These are phyloP conservation scores for Hypoxylon sp. DNA, from an alignment of 2,329 filamentous ascomycete genomes.

Conservation along the genomic window DNA sequence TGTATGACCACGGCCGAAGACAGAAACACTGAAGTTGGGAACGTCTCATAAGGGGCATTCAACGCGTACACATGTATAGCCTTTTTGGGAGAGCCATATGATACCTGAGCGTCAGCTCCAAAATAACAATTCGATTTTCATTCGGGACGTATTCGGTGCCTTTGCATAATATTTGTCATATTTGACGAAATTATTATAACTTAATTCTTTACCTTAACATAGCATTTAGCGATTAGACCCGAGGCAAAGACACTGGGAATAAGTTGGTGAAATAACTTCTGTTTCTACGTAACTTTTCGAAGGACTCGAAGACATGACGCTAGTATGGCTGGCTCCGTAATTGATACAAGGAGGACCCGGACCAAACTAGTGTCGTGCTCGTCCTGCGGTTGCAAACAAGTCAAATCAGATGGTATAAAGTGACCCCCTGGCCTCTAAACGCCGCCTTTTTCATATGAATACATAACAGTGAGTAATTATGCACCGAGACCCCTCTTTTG, in stretches of 20 bases:
- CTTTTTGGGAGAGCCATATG: slow-evolving; percentile 30
- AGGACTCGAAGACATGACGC: slow-evolving; percentile 5
- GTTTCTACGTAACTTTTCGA: neutral
- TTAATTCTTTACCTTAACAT: neutral
- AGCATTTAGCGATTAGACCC: neutral
- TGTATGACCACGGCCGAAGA: neutral
- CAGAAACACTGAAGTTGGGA: neutral
- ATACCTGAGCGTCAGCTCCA: slow-evolving; percentile 39
- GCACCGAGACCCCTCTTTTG: slow-evolving; percentile 69
- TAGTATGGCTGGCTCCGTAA: slow-evolving; percentile 20
- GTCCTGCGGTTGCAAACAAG: slow-evolving; percentile 19
- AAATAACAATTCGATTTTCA: slow-evolving; percentile 26
- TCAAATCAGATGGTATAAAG: slow-evolving; percentile 44
- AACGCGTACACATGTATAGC: slow-evolving; percentile 28
- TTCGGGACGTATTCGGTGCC: slow-evolving; percentile 5
- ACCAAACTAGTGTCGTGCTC: neutral
- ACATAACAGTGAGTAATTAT: slow-evolving; percentile 41
- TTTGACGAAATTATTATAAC: slow-evolving; percentile 6
- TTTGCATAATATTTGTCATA: neutral
- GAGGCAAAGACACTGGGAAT: neutral
- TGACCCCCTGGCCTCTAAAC: slow-evolving; percentile 41
- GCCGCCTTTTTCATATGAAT: slow-evolving; percentile 41
- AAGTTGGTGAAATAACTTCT: neutral
- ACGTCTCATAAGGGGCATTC: slow-evolving; percentile 15
- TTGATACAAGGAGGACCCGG: slow-evolving; percentile 15